phyloP scores from a whole-genome alignment of 495 filamentous ascomycete species.

The Podospora pseudoanserina region DNA sequence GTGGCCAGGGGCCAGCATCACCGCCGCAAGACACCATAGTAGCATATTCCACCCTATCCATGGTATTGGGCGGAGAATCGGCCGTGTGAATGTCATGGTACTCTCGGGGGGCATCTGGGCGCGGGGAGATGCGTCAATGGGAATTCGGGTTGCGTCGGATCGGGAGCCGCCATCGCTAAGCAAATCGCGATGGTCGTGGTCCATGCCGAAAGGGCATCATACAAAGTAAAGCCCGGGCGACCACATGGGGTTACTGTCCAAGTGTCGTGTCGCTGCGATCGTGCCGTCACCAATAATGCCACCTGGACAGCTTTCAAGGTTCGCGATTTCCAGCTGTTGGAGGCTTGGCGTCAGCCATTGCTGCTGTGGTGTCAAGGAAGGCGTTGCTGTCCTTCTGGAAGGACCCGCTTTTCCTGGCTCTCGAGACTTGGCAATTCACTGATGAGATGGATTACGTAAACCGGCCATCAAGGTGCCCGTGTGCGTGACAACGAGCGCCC shows the following conservation, averaged over 20 bases:
- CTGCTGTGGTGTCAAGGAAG: background rate
- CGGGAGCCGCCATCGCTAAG: constrained; percentile 22
- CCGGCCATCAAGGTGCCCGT: constrained; percentile 8
- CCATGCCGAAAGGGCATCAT: constrained; percentile 47
- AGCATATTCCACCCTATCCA: constrained; percentile 3
- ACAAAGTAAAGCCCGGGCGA: constrained; percentile 23
- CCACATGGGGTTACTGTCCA: constrained; percentile 34
- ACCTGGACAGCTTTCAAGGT: constrained; percentile 1
- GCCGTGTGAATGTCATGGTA: constrained; percentile 1
- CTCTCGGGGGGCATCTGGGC: background rate
- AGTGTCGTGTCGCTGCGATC: background rate
- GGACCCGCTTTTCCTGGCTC: constrained; percentile 5
- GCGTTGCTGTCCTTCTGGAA: constrained; percentile 12
- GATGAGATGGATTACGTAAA: background rate
- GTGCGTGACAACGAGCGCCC: background rate
- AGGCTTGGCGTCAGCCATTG: constrained; percentile 1
- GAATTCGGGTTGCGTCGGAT: constrained; percentile 12
- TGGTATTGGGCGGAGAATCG: background rate
- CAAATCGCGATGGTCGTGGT: constrained; percentile 26
- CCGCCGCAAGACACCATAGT: constrained; percentile 15
- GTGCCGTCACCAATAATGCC: constrained; percentile 6
- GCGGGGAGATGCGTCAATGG: background rate
- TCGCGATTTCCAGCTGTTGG: background rate
- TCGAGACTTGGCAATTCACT: constrained; percentile 2
- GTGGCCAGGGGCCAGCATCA: constrained; percentile 29